Evolutionary conservation across 73 alveolate genomes (phyloP).

Genomic region (Blepharisma japonicum): DNA sequence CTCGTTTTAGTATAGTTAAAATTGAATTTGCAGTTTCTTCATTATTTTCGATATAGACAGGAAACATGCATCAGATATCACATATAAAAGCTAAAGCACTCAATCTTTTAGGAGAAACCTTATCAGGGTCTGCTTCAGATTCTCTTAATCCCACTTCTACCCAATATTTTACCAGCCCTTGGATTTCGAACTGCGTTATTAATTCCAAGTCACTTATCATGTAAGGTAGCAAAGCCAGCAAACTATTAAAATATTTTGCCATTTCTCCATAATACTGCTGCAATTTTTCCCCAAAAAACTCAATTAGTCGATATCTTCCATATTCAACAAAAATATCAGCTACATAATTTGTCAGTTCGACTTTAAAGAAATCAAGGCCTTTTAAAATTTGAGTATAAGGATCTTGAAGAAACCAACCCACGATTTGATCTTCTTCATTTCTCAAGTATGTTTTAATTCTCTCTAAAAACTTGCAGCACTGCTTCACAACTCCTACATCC

Average conservation of each 20-base stretch:
- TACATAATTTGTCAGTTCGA: slow-evolving; percentile 57
- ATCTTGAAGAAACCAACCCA: slow-evolving; percentile 84
- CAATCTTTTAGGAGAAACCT: slow-evolving; percentile 48
- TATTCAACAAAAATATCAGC: slow-evolving; percentile 29
- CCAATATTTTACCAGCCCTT: slow-evolving; percentile 74
- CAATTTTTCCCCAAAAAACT: slow-evolving; percentile 2
- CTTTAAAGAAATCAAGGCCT: slow-evolving; percentile 73
- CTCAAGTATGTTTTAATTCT: slow-evolving; percentile 8
- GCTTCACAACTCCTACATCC: background rate
- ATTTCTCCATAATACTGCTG: background rate
- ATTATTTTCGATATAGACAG: slow-evolving; percentile 49
- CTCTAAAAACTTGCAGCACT: background rate
- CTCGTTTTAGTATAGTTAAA: slow-evolving; percentile 53
- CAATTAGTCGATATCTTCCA: slow-evolving; percentile 6
- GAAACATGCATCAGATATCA: slow-evolving; percentile 69
- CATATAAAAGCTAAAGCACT: slow-evolving; percentile 70
- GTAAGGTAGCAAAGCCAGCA: background rate
- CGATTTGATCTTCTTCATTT: slow-evolving; percentile 55
- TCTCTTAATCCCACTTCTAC: slow-evolving; percentile 59
- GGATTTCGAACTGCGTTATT: slow-evolving; percentile 43
- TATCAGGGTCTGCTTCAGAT: slow-evolving; percentile 67
- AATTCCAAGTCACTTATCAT: background rate
- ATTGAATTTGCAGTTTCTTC: slow-evolving; percentile 64
- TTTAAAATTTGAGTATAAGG: slow-evolving; percentile 65
- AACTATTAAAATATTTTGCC: background rate